These are phyloP conservation scores for Anthoceros angustus DNA, from an alignment of 225 moss, liverwort and hornwort genomes.

Conservation along the genomic window DNA sequence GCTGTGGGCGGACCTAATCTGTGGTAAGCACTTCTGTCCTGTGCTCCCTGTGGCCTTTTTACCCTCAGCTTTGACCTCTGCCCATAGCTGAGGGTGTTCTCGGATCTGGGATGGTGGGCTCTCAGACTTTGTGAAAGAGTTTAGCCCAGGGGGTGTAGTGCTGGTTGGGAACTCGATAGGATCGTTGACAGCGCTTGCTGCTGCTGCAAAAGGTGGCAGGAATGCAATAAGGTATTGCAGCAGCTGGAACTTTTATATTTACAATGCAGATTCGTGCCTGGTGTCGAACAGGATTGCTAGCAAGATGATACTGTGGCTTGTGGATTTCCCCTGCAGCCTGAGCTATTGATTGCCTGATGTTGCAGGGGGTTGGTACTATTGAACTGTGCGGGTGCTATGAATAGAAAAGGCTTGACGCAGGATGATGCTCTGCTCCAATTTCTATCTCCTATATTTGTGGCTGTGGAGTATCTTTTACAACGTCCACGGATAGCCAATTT, in stretches of 20 bases:
- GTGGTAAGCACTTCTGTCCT: slow-evolving; percentile 23
- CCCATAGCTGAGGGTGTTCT: not conserved
- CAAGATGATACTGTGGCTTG: not conserved
- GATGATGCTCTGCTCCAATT: slow-evolving; percentile 75
- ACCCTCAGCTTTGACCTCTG: not conserved
- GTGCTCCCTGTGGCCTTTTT: too few relatives aligned
- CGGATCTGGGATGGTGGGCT: not conserved
- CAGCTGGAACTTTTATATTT: not conserved
- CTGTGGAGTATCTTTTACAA: slow-evolving; percentile 74
- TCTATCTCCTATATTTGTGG: slow-evolving; percentile 71
- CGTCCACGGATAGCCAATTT: slow-evolving; percentile 60
- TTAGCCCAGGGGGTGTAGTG: slow-evolving; percentile 57
- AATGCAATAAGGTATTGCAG: slow-evolving; percentile 50
- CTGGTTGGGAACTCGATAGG: slow-evolving; percentile 96
- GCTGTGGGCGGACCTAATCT: slow-evolving; percentile 82
- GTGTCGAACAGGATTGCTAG: not conserved
- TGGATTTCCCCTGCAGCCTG: not conserved
- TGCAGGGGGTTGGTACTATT: slow-evolving; percentile 82
- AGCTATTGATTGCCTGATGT: slow-evolving; percentile 7
- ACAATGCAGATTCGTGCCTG: not conserved
- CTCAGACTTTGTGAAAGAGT: slow-evolving; percentile 68
- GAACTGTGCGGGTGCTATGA: slow-evolving; percentile 98
- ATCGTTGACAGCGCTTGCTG: slow-evolving; percentile 75
- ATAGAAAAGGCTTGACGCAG: slow-evolving; percentile 85
- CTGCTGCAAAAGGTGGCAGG: slow-evolving; percentile 52